Percentiles rank a stretch among this genome's conserved stretches.
phyloP scores from a whole-genome alignment of 78 protist species.

The Diacronema lutheri region DNA sequence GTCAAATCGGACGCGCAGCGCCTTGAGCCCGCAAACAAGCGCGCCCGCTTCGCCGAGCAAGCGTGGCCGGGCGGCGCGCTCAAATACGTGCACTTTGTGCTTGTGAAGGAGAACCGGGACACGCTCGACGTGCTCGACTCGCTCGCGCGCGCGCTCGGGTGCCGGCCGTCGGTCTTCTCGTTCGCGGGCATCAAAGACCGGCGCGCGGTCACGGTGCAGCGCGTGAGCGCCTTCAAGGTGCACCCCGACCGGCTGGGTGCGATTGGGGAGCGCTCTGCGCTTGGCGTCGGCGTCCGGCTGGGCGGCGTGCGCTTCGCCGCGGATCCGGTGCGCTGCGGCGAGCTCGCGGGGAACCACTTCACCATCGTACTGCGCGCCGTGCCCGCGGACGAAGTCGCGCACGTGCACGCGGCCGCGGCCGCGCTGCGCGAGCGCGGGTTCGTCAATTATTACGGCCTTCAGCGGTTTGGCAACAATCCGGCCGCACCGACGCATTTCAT shows the following conservation, averaged over 20 bases:
- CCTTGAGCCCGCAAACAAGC: not conserved
- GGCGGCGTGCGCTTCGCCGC: conserved; percentile 50
- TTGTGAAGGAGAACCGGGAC: conserved; percentile 39
- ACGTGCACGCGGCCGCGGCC: not conserved
- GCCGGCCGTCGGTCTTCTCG: not conserved
- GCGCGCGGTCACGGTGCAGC: conserved; percentile 19
- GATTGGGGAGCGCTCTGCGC: not conserved
- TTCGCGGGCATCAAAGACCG: conserved; percentile 18
- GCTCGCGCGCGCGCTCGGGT: not conserved
- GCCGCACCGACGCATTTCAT: conserved; percentile 55
- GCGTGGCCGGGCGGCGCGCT: not conserved
- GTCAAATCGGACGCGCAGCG: not conserved
- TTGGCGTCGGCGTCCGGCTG: not conserved
- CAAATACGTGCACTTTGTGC: not conserved
- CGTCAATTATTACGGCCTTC: conserved; percentile 77
- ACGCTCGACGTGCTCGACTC: not conserved
- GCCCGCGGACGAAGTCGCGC: conserved; percentile 27
- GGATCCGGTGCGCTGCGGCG: conserved; percentile 58
- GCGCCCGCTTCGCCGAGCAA: conserved; percentile 23
- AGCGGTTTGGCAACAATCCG: conserved; percentile 76
- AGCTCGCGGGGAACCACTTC: conserved; percentile 68
- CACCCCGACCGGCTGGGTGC: too few species aligned
- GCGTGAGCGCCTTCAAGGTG: not conserved
- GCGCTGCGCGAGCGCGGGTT: conserved; percentile 46
- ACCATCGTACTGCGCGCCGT: conserved; percentile 63